These are phyloP conservation scores for Tolypocladium nubicola DNA, from an alignment of 2,329 filamentous ascomycete species.

Conservation along the genomic window DNA sequence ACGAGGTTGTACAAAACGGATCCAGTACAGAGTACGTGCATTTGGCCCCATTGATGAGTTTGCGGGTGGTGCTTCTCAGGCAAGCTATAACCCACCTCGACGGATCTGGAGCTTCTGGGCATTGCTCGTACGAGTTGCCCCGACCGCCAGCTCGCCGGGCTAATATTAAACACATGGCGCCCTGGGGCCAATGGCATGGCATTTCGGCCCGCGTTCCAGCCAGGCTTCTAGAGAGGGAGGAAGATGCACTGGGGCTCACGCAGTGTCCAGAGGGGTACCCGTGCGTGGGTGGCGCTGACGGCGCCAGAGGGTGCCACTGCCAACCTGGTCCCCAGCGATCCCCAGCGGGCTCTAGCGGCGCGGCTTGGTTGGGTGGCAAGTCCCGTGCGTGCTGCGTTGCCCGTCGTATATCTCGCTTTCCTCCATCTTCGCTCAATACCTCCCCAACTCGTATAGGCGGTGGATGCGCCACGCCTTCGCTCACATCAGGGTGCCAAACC, in stretches of 20 bases:
- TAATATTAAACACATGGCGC: not conserved
- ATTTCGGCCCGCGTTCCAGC: not conserved
- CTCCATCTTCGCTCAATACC: not conserved
- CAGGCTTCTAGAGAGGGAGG: not conserved
- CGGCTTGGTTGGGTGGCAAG: not conserved
- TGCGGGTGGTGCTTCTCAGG: not conserved
- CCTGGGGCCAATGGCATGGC: not conserved
- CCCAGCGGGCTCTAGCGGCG: not conserved
- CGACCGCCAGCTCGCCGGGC: not conserved
- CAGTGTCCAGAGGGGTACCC: not conserved
- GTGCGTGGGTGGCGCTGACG: not conserved
- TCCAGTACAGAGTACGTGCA: not conserved
- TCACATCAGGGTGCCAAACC: not conserved
- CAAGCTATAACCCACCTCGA: not conserved
- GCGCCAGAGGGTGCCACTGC: not conserved
- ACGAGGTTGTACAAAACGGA: too few relatives aligned
- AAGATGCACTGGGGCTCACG: not conserved
- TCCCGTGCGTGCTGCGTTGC: not conserved
- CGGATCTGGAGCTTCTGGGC: too few relatives aligned
- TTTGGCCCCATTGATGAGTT: not conserved
- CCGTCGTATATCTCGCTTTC: slow-evolving; percentile 1
- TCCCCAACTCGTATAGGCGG: too few relatives aligned
- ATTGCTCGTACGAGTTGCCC: not conserved
- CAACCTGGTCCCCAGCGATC: not conserved
- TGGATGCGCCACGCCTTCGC: not conserved